A percentile compares a stretch with the other conserved stretches of the same genome.
These are phyloP conservation scores for Calonectria leucothoes DNA, from an alignment of 2,329 filamentous ascomycete genomes.

Conservation along the genomic window DNA sequence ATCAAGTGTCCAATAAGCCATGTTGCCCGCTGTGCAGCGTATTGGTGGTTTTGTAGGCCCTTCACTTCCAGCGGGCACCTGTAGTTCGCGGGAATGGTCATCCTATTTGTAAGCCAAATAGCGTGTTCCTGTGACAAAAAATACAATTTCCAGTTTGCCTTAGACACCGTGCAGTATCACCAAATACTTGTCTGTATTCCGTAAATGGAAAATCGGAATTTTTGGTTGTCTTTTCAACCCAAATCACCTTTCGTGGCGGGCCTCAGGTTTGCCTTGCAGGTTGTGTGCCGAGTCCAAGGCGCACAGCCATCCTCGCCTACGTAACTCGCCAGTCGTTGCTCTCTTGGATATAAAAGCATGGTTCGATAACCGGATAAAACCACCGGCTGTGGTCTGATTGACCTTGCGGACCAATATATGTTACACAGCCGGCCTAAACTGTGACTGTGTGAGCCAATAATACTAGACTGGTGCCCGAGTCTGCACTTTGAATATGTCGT, in stretches of 20 bases:
- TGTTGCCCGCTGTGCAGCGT: too few relatives aligned
- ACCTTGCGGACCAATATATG: background rate
- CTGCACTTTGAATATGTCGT: background rate
- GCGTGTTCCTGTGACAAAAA: background rate
- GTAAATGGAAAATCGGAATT: background rate
- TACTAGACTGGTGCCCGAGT: background rate
- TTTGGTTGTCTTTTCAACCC: background rate
- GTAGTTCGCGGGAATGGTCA: too few relatives aligned
- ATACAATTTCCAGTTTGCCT: background rate
- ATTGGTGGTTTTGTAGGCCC: too few relatives aligned
- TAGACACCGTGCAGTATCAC: background rate
- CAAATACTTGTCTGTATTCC: background rate
- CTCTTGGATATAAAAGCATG: too few relatives aligned
- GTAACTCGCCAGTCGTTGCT: background rate
- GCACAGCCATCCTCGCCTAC: background rate
- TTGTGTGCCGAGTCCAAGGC: background rate
- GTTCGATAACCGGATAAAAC: background rate
- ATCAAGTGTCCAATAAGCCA: too few relatives aligned
- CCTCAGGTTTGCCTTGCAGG: background rate
- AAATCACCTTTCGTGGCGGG: background rate
- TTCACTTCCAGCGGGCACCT: too few relatives aligned
- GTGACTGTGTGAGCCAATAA: background rate
- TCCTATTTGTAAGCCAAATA: too few relatives aligned
- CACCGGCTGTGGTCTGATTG: background rate
- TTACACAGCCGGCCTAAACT: background rate